Percentiles rank a stretch among this genome's conserved stretches.
phyloP scores from a whole-genome alignment of 345 rosid species.

The Lagerstroemia speciosa region DNA sequence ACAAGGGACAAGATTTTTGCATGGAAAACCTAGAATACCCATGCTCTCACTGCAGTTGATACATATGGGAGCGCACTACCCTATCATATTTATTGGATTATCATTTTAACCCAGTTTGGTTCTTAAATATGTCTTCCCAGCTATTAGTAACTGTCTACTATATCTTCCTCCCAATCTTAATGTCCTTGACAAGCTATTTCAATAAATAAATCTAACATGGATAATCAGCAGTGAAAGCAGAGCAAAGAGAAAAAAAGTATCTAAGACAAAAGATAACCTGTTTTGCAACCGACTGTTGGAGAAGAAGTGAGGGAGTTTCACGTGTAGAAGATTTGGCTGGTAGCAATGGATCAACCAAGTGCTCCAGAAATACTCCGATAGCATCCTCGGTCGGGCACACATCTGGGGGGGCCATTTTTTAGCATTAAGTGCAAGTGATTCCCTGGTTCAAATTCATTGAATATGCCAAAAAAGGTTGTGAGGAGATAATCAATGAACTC shows the following conservation, averaged over 20 bases:
- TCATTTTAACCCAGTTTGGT: background rate
- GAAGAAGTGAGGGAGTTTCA: conserved; percentile 26
- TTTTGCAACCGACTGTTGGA: conserved; percentile 46
- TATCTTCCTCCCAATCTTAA: background rate
- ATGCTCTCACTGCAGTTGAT: background rate
- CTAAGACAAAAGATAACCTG: conserved; percentile 38
- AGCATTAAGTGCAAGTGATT: too few relatives aligned
- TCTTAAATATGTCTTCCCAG: background rate
- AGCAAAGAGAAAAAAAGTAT: background rate
- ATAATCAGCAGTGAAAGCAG: background rate
- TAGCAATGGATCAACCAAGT: conserved; percentile 64
- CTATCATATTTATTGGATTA: too few relatives aligned
- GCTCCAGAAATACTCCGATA: conserved; percentile 38
- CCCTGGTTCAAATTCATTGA: too few relatives aligned
- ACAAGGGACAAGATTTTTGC: background rate
- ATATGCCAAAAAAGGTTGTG: background rate
- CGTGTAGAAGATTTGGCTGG: conserved; percentile 28
- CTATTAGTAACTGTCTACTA: background rate
- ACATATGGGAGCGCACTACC: background rate
- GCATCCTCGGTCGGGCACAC: conserved; percentile 67
- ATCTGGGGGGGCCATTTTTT: conserved; percentile 20
- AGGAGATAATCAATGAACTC: background rate
- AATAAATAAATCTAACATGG: background rate
- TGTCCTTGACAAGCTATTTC: background rate
- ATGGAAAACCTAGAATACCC: too few relatives aligned